Conservation (phyloP, 202 grass and related monocot species). For the Carex sylvatica region DNA sequence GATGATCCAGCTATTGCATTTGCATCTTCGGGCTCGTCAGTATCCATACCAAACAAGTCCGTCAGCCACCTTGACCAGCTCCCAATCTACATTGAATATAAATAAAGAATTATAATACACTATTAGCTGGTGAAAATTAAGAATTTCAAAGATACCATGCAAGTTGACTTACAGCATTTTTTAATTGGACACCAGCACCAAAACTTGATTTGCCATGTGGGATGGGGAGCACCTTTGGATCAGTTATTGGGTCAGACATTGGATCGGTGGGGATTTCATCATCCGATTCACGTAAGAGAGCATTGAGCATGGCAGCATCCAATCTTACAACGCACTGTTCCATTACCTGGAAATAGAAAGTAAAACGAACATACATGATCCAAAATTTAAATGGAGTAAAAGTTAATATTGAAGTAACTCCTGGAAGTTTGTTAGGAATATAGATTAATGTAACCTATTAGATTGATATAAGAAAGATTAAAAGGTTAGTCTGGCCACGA, state of each 20-base stretch:
- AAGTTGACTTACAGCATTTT: slow-evolving; percentile 74
- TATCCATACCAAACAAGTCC: slow-evolving; percentile 79
- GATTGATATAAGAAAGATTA: not conserved
- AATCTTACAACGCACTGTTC: slow-evolving; percentile 82
- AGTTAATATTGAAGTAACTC: not conserved
- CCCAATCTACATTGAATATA: slow-evolving; percentile 62
- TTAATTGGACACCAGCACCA: slow-evolving; percentile 86
- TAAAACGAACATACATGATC: not conserved
- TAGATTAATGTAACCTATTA: not conserved
- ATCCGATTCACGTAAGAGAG: slow-evolving; percentile 83
- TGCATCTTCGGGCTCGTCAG: slow-evolving; percentile 55
- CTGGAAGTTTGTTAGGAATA: not conserved
- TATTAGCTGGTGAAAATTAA: not conserved
- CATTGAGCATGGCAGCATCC: slow-evolving; percentile 97
- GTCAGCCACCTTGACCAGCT: slow-evolving; percentile 82
- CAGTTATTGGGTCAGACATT: slow-evolving; percentile 73
- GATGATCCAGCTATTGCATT: slow-evolving; percentile 36
- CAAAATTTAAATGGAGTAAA: not conserved
- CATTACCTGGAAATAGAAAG: slow-evolving; percentile 62
- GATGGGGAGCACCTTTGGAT: slow-evolving; percentile 87
- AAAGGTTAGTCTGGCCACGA: not conserved
- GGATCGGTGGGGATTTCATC: slow-evolving; percentile 87
- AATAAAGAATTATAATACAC: slow-evolving; percentile 5
- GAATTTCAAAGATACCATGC: not conserved
- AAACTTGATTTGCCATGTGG: slow-evolving; percentile 80